These are phyloP conservation scores for Singerocomus inundabilis DNA, from an alignment of 1,284 basidiomycete species.

Conservation along the genomic window DNA sequence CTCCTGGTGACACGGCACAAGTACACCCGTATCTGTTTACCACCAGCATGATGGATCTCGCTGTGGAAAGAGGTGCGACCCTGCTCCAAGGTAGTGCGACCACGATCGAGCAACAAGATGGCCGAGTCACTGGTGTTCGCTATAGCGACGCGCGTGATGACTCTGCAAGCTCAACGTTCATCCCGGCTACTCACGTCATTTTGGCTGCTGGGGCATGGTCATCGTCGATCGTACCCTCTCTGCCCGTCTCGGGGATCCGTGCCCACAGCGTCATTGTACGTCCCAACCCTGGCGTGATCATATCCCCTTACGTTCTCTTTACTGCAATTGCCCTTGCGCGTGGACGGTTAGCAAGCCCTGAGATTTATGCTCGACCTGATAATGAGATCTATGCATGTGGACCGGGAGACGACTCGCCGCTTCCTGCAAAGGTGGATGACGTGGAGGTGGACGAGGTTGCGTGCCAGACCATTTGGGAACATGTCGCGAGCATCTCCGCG, in stretches of 20 bases:
- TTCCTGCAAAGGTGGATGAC: constrained; percentile 62
- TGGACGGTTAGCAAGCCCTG: constrained; percentile 44
- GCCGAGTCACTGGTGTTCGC: constrained; percentile 52
- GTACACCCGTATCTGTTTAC: constrained; percentile 84
- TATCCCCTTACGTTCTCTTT: constrained; percentile 66
- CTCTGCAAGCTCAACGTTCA: constrained; percentile 31
- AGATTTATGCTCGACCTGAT: constrained; percentile 69
- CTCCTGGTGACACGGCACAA: constrained; percentile 65
- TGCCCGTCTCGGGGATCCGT: constrained; percentile 59
- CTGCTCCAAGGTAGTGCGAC: constrained; percentile 47
- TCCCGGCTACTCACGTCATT: constrained; percentile 65
- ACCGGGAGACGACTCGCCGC: constrained; percentile 56
- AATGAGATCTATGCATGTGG: constrained; percentile 72
- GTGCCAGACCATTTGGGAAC: constrained; percentile 52
- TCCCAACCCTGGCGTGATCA: constrained; percentile 39
- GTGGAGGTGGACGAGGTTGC: constrained; percentile 52
- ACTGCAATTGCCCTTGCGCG: constrained; percentile 51
- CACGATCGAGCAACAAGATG: constrained; percentile 39
- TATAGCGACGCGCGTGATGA: constrained; percentile 41
- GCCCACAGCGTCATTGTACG: constrained; percentile 69
- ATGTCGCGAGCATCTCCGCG: constrained; percentile 57
- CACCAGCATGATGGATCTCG: constrained; percentile 69
- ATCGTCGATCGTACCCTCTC: constrained; percentile 45
- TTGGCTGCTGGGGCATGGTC: constrained; percentile 90
- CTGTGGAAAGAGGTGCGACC: constrained; percentile 52